phyloP scores from a whole-genome alignment of 805 yeast genomes.

The Saccharomyces mikatae region DNA sequence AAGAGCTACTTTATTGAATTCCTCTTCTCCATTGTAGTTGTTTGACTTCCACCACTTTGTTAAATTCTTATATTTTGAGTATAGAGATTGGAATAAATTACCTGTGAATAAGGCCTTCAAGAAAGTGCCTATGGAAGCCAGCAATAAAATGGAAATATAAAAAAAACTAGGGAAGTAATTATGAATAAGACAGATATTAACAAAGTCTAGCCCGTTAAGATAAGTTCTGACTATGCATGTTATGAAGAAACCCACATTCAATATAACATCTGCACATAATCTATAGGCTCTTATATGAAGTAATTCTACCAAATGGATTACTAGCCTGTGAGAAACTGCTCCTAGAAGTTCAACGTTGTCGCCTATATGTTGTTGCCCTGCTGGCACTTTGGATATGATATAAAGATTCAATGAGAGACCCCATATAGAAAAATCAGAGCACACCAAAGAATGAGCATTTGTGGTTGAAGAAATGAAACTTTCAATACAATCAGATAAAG shows the following conservation, averaged over 20 bases:
- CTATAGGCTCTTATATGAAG: constrained; percentile 46
- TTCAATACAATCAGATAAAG: constrained; percentile 39
- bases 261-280: constrained; percentile 51
- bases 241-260: constrained; percentile 35
- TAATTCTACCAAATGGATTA: constrained; percentile 56
- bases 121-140: background rate
- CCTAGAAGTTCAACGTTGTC: background rate
- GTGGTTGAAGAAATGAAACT: constrained; percentile 47
- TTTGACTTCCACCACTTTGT: background rate
- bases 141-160: background rate
- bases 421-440: constrained; percentile 23
- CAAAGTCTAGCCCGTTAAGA: background rate
- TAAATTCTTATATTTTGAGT: background rate
- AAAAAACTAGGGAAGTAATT: background rate
- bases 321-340: constrained; percentile 46
- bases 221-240: background rate
- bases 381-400: constrained; percentile 6
- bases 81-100: background rate
- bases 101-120: background rate
- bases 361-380: background rate
- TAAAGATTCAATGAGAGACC: constrained; percentile 24
- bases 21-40: background rate
- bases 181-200: background rate
- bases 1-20: background rate
- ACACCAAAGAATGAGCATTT: constrained; percentile 28